Evolutionary conservation across 768 basidiomycete genomes (phyloP), one percentile per base, ranked within the genome.

Genomic region (Tulasnella sp.): DNA sequence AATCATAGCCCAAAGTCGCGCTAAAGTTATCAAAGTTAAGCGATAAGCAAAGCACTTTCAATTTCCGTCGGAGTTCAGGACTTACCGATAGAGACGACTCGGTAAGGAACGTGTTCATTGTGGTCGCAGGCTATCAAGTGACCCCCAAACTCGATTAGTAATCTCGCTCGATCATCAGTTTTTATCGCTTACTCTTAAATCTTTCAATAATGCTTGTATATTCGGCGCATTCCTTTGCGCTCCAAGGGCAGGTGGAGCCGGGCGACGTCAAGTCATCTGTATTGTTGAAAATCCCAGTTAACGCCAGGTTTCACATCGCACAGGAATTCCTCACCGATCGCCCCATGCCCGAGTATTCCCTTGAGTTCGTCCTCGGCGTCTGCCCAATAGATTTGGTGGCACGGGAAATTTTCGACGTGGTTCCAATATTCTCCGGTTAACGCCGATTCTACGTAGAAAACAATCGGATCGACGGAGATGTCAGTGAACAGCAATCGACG

Each of bases 401-500:
- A 31, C 5, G 75, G 80, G 58, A 80, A 80, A 40, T 80, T 60
- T 58, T 80, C 80, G 8, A 76, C 54, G 42, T 80, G 80, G n/a
- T 40, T 76, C 80, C 80, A 80, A 50, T 80, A 80, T 28, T 80
- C 80, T 31, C 44, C 77, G 14, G 58, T 60, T 12, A 80, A 75
- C 76, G 34, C 34, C 12, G 74, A 80, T 64, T 80, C 80, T 80
- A 58, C 3, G 9, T 16, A 48, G 72, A 75, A 40, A 12, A 28
- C 20, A n/a, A 37, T 77, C 5, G 6, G 64, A 37, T 69, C 28
- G 64, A 69, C 64, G 6, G 18, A 34, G 28, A 77, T 9, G 31
- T 44, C 16, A 41, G 31, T 14, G 9, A 50, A 16, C 34, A n/a
- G 3, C 12, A n/a, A 54, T 54, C 54, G 54, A 22, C 14, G 46